Evolutionary conservation across 2,329 filamentous ascomycete genomes (phyloP).

Genomic region (Tympanopsis confertula): DNA sequence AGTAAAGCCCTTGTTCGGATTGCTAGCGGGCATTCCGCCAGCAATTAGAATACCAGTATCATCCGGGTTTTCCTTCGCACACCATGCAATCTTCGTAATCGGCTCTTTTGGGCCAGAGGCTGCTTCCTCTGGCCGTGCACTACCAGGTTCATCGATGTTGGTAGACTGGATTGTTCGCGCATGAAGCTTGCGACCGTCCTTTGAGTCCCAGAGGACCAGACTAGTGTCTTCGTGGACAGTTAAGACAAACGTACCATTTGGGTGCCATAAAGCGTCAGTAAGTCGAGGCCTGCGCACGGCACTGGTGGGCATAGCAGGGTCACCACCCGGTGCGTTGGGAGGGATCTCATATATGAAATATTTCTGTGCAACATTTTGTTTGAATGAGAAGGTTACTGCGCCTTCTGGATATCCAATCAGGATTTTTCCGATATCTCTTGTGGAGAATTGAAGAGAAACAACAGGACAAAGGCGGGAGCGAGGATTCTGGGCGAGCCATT

Average conservation of each 20-base stretch:
- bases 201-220: conserved; percentile 86
- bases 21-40: conserved; percentile 61
- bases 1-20: conserved; percentile 64
- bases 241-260: conserved; percentile 78
- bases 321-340: conserved; percentile 72
- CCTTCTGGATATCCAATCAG: conserved; percentile 85
- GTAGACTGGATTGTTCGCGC: conserved; percentile 69
- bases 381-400: conserved; percentile 85
- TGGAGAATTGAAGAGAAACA: conserved; percentile 73
- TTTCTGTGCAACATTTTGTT: conserved; percentile 68
- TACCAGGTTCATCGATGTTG: conserved; percentile 56
- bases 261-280: conserved; percentile 84
- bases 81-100: conserved; percentile 75
- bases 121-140: too few relatives aligned
- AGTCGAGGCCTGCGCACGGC: conserved; percentile 56
- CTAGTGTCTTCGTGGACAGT: conserved; percentile 85
- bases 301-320: conserved; percentile 48
- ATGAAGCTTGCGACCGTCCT: conserved; percentile 73
- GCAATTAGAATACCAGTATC: conserved; percentile 82
- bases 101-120: conserved; percentile 57
- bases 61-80: conserved; percentile 84
- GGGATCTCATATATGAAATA: conserved; percentile 79
- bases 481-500: conserved; percentile 66
- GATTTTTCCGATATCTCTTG: conserved; percentile 81
- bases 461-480: conserved; percentile 43